These are phyloP conservation scores for Melampsora larici-populina DNA, from an alignment of 1,284 basidiomycete species.

Conservation along the genomic window DNA sequence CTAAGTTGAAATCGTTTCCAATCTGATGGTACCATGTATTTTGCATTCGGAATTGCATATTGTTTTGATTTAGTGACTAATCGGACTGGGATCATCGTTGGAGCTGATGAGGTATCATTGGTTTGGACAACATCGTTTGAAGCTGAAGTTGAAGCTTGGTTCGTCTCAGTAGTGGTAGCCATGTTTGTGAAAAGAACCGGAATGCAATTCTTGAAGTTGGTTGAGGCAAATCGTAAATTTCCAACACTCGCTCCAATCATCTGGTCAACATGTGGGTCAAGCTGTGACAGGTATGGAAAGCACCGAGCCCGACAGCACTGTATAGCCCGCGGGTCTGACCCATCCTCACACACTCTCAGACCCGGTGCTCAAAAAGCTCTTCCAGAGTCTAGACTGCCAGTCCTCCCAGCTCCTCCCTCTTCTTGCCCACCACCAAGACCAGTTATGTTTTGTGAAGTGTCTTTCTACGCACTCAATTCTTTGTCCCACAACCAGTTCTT, in stretches of 20 bases:
- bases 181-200: neutral
- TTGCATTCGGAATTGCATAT: slow-evolving; percentile 80
- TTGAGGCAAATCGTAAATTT: neutral
- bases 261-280: neutral
- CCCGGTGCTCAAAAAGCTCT: no score
- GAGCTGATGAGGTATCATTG: neutral
- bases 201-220: no score
- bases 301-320: no score
- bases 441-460: no score
- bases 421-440: no score
- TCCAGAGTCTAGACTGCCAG: no score
- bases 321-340: no score
- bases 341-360: no score
- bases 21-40: slow-evolving; percentile 85
- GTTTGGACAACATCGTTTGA: neutral
- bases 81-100: slow-evolving; percentile 62
- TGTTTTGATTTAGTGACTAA: slow-evolving; percentile 71
- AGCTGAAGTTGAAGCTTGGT: neutral
- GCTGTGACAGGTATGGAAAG: no score
- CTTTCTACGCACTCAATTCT: no score
- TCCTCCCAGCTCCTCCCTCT: no score
- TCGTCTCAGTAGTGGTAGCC: neutral
- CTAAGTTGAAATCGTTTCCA: slow-evolving; percentile 97
- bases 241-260: neutral
- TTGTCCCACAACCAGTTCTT: no score